Base-by-base conservation (phyloP, 352 stramenopile genomes). In the Pythium chondricola region DNA sequence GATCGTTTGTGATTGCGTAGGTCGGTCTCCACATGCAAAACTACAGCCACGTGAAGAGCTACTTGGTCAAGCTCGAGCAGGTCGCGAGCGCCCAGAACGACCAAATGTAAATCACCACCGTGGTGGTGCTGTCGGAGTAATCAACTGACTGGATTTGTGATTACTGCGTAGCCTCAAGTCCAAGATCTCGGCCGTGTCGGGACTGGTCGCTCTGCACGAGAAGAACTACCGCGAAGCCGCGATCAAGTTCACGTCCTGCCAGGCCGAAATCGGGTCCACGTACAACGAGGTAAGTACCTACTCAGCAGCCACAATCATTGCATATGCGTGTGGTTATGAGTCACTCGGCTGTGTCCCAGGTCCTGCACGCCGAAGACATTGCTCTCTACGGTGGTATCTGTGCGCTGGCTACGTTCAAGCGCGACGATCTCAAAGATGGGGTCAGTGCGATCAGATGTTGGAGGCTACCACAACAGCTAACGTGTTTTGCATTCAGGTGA, bases 41-140 rank as follows among this genome's bases (percentile, higher is more conserved):
- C 51, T 95, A 88, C 48, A 66, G 60, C 14, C 81, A 95, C 30
- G 82, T 93, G 33, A 81, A 72, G 59, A 95, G 89, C 55, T 95
- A 95, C 56, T 60, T 95, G 59, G 79, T 76, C 33, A 95, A 95
- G 41, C 63, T 93, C 42, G 82, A 95, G 54, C 81, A 91, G 63
- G 67, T 95, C 33, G 69, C 68, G 31, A 72, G 39, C 10, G 70
- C 69, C 9, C 79, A 93, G 48, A 83, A 56, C 18, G 83, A 94
- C 27, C 50, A 58, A 4, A 75, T 89, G 83, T 94, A 70, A 5
- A 61, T 44, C 21, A 14, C 25, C 11, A 18, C 29, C 40, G 30
- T n/a, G n/a, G n/a, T n/a, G n/a, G n/a, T n/a, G n/a, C n/a, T n/a
- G n/a, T n/a, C n/a, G n/a, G n/a, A n/a, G n/a, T n/a, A n/a, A n/a